Percentiles rank a stretch among this genome's conserved stretches.
Evolutionary conservation across 495 filamentous ascomycete genomes (phyloP).

Genomic region (Lindgomyces ingoldianus): DNA sequence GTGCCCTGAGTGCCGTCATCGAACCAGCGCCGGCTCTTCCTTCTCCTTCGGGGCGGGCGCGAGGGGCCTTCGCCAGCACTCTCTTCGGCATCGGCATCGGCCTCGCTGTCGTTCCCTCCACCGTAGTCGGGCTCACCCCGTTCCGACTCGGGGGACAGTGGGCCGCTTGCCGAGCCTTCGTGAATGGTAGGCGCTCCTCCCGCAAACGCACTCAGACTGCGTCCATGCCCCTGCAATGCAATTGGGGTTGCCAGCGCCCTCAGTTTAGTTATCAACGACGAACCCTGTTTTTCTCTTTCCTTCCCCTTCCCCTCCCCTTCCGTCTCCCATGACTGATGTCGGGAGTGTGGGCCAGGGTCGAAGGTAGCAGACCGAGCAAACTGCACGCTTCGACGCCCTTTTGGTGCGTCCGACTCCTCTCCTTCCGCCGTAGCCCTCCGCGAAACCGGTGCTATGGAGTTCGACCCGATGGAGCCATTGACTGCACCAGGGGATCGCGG

Average conservation of each 20-base stretch:
- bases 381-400: constrained; percentile 47
- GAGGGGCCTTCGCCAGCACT: constrained; percentile 41
- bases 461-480: constrained; percentile 13
- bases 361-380: constrained; percentile 43
- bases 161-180: constrained; percentile 24
- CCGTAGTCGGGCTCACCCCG: constrained; percentile 33
- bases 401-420: constrained; percentile 41
- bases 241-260: constrained; percentile 45
- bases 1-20: constrained; percentile 31
- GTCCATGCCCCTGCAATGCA: constrained; percentile 40
- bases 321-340: constrained; percentile 37
- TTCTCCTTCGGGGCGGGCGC: constrained; percentile 35
- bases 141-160: constrained; percentile 35
- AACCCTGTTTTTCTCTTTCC: constrained; percentile 35
- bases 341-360: constrained; percentile 33
- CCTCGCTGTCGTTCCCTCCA: constrained; percentile 41
- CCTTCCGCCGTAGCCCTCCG: constrained; percentile 32
- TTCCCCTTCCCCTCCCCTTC: constrained; percentile 38
- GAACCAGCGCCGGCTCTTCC: constrained; percentile 41
- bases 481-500: not conserved
- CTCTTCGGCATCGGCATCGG: constrained; percentile 48
- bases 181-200: constrained; percentile 37
- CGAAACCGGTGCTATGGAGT: constrained; percentile 25
- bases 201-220: constrained; percentile 41
- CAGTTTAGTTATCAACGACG: constrained; percentile 46